Base-by-base conservation (phyloP, 495 filamentous ascomycete species). In the Viridothelium virens region DNA sequence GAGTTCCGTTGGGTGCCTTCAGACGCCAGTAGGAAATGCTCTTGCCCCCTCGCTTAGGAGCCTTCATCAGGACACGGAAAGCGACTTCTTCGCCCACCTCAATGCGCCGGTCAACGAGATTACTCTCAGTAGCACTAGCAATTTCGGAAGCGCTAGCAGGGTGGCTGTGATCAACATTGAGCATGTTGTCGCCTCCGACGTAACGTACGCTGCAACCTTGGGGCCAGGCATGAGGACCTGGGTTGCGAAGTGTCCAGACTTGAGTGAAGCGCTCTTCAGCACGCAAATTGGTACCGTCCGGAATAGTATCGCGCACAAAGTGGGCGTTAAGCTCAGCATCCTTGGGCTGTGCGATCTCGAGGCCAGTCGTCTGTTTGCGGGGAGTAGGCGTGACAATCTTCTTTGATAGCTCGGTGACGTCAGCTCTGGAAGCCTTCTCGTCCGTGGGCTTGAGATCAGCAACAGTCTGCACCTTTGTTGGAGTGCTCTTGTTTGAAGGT, bases 21-120 rank as follows among this genome's bases (percentile, higher is more conserved):
- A 97, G 83, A 66, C 92, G 91, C 95, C 95, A 99, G 83, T 97
- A 96, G 10, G 93, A 97, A 70, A 96, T 91, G 67, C 86, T 79
- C 68, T 88, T 87, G 33, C 92, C 90, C 61, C 79, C 77, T 48
- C 89, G 86, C 31, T 78, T 78, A 39, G 93, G 91, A 37, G 91
- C 88, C 70, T 89, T 89, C 74, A 99, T 85, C 50, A 86, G 79
- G 61, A 99, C 89, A 53, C 87, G 89, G 80, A 97, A 99, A 38
- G 87, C 81, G 65, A 85, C 84, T 70, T 85, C 82, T 71, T 94
- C 83, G 16, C 91, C 92, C 38, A 86, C 84, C 56, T 82, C 80
- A 62, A 97, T 78, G 18, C 85, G 77, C n/a, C 80, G 77, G 61
- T 86, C 82, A 72, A 91, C 84, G 66, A 87, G 84, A 71, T 92